Evolutionary conservation across 805 yeast genomes (phyloP).

Genomic region (Schwanniomyces yamadae): DNA sequence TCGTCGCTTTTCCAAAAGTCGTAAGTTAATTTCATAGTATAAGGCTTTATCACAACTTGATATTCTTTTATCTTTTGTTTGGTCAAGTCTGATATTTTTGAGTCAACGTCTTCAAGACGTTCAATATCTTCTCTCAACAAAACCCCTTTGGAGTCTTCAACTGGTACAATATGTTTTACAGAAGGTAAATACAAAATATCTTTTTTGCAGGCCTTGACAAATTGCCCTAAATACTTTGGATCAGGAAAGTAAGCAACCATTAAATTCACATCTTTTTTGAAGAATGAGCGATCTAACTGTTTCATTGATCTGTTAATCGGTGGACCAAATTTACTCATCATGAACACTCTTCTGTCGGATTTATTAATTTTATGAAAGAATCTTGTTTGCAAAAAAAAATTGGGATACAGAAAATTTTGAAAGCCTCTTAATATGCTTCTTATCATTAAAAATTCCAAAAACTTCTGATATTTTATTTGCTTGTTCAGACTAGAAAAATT

Average conservation of each 20-base stretch:
- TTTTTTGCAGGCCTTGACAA: conserved; percentile 55
- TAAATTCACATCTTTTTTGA: conserved; percentile 54
- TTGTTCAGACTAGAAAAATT: not conserved
- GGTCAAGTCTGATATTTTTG: conserved; percentile 43
- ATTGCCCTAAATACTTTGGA: conserved; percentile 56
- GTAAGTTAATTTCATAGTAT: conserved; percentile 60
- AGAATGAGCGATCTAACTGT: conserved; percentile 63
- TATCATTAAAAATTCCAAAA: conserved; percentile 1
- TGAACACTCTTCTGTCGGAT: conserved; percentile 25
- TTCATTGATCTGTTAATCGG: conserved; percentile 70
- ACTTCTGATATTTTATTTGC: not conserved
- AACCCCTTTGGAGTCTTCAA: conserved; percentile 49
- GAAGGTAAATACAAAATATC: conserved; percentile 73
- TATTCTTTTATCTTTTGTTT: conserved; percentile 46
- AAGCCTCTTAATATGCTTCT: not conserved
- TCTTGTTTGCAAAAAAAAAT: no score
- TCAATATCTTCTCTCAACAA: conserved; percentile 55
- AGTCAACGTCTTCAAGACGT: conserved; percentile 34
- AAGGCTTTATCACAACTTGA: conserved; percentile 49
- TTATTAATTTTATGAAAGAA: conserved; percentile 19
- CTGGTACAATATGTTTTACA: conserved; percentile 60
- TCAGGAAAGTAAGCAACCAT: conserved; percentile 71
- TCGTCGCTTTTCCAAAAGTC: conserved; percentile 90
- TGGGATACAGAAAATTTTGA: not conserved
- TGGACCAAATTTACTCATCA: conserved; percentile 46